Evolutionary conservation across 129 eudicot genomes (phyloP), one percentile per base, ranked within the genome.

Genomic region (Flaveria bidentis): DNA sequence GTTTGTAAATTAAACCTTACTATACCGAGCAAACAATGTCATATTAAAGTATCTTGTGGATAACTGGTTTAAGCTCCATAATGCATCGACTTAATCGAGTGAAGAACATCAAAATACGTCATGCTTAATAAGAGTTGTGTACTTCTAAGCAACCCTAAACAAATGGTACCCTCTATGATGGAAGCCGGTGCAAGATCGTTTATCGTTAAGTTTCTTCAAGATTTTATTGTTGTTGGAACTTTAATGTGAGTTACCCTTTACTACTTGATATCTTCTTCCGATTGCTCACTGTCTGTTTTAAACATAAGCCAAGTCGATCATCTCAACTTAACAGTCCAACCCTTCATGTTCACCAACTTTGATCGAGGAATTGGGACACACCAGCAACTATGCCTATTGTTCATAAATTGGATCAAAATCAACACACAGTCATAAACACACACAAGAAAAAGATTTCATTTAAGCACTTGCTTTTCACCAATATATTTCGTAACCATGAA

Each of bases 151-250:
- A 92, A 86, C 72, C 94, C 96, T 6, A 92, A 84, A 71, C 88
- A 83, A 49, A 92, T 92, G 98, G 85, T 86, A 78, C 95, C 86
- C 28, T 86, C 98, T 55, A 80, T 75, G 87, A 76, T 56, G 71
- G 98, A 90, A 76, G 55, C 83, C 36, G 98, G 92, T 30, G 96
- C 98, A 9, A 85, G 98, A 33, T 47, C 82, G 14, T 84, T 84
- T 66, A 88, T 88, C 58, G 81, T 85, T 45, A 68, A 90, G 52
- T 86, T 92, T 76, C 87, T 92, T 33, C 67, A 75, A 53, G 57
- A 77, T 66, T 90, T 72, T 52, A 90, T 93, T 23, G 64, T 80
- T 30, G 77, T 86, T 0, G 98, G 96, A 44, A 79, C 83, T 82
- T 82, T 93, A 69, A 85, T 80, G 98, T 93, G 87, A 85, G 96